phyloP scores from a whole-genome alignment of 106 monocot species.

The Dioscorea alata region DNA sequence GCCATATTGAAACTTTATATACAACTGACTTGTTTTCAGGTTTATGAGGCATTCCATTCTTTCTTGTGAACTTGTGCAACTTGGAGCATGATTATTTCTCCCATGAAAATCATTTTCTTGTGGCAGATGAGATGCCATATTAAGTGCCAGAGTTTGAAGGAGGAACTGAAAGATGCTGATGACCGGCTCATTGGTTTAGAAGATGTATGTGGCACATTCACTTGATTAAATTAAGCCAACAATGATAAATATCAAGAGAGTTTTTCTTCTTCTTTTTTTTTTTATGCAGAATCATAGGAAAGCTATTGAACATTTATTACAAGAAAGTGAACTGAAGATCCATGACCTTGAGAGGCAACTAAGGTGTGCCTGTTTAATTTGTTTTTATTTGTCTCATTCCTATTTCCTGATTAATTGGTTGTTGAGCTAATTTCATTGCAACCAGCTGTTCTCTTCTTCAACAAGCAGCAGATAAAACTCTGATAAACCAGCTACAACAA shows the following conservation, averaged over 20 bases:
- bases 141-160: conserved; percentile 41
- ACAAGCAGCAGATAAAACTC: conserved; percentile 34
- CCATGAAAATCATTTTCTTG: background rate
- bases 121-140: conserved; percentile 32
- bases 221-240: background rate
- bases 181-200: conserved; percentile 21
- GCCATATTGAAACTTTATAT: background rate
- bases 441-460: conserved; percentile 36
- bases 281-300: conserved; percentile 43
- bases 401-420: too few species aligned
- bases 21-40: background rate
- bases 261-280: too few species aligned
- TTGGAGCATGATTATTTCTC: background rate
- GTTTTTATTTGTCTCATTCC: conserved; percentile 4
- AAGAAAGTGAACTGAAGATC: conserved; percentile 37
- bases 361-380: conserved; percentile 24
- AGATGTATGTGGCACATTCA: conserved; percentile 27
- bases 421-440: background rate
- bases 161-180: conserved; percentile 47
- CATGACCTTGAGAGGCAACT: conserved; percentile 41
- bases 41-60: background rate
- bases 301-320: conserved; percentile 22
- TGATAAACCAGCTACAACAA: conserved; percentile 30
- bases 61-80: background rate
- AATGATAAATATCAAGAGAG: background rate